Conservation (phyloP, 495 filamentous ascomycete species). For the Opeltia flavorubescens region DNA sequence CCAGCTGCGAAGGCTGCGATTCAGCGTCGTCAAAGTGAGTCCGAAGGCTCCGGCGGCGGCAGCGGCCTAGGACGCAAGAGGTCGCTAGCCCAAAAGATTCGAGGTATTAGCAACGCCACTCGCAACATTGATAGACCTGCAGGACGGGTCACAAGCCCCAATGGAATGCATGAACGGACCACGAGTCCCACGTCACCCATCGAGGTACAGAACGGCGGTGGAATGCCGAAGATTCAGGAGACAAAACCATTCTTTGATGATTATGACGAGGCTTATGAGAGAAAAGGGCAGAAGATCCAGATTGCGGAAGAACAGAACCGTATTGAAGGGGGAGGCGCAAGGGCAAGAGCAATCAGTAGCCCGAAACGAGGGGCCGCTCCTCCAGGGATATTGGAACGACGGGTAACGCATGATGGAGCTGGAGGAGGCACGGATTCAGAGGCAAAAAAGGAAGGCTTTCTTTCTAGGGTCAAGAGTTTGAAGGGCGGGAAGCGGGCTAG, state of each 20-base stretch:
- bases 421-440: conserved; percentile 26
- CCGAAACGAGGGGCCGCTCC: conserved; percentile 32
- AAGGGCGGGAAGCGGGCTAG: conserved; percentile 41
- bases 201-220: conserved; percentile 23
- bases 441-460: conserved; percentile 47
- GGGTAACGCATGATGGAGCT: conserved; percentile 51
- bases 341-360: conserved; percentile 41
- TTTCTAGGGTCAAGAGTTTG: conserved; percentile 79
- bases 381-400: conserved; percentile 41
- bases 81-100: conserved; percentile 76
- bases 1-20: conserved; percentile 78
- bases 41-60: conserved; percentile 28
- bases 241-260: conserved; percentile 82
- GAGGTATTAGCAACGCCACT: conserved; percentile 45
- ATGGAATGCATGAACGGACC: conserved; percentile 17
- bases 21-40: conserved; percentile 57
- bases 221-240: conserved; percentile 27
- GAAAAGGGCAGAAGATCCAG: conserved; percentile 47
- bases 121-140: conserved; percentile 36
- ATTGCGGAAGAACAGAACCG: conserved; percentile 37
- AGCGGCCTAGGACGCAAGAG: conserved; percentile 80
- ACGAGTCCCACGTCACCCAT: conserved; percentile 20
- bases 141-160: conserved; percentile 37
- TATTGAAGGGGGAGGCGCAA: conserved; percentile 6
- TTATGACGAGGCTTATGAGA: conserved; percentile 60